Evolutionary conservation across 2,329 filamentous ascomycete species (phyloP).

Genomic region (Stemphylium beticola): DNA sequence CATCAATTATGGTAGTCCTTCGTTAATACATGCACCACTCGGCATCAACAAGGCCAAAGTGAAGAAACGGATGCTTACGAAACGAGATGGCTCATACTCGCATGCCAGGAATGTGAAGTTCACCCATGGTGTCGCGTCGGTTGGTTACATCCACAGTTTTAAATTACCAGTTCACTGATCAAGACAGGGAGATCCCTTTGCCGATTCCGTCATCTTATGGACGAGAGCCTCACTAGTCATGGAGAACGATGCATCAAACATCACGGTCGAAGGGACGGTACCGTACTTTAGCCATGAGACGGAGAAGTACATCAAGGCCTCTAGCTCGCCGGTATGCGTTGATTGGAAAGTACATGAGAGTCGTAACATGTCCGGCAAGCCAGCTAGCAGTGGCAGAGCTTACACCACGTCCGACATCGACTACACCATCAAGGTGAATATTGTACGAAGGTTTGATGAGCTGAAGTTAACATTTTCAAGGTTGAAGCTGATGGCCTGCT

Average conservation of each 20-base stretch:
- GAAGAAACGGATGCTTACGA: slow-evolving; percentile 56
- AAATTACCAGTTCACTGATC: no score
- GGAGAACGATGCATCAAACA: slow-evolving; percentile 51
- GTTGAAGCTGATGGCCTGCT: slow-evolving; percentile 69
- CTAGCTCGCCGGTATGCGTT: slow-evolving; percentile 69
- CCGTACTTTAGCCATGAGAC: slow-evolving; percentile 61
- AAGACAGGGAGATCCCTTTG: slow-evolving; percentile 51
- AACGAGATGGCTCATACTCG: not conserved
- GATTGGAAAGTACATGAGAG: slow-evolving; percentile 67
- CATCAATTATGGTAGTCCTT: slow-evolving; percentile 72
- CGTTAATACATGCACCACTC: slow-evolving; percentile 66
- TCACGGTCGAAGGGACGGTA: slow-evolving; percentile 62
- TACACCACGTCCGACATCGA: slow-evolving; percentile 77
- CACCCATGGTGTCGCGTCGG: slow-evolving; percentile 54
- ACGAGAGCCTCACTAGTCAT: slow-evolving; percentile 44
- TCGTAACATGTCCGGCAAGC: slow-evolving; percentile 48
- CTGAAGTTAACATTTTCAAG: slow-evolving; percentile 17
- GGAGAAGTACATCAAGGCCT: slow-evolving; percentile 59
- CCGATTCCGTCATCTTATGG: slow-evolving; percentile 47
- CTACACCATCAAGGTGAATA: slow-evolving; percentile 58
- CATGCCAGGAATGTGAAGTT: slow-evolving; percentile 32
- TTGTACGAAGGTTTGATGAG: no score
- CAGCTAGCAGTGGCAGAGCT: slow-evolving; percentile 63
- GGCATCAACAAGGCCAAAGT: slow-evolving; percentile 70
- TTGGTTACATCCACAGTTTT: no score